Evolutionary conservation across 2,329 filamentous ascomycete species (phyloP), one percentile per base, ranked within the genome.

Genomic region (Fusarium austroafricanum): DNA sequence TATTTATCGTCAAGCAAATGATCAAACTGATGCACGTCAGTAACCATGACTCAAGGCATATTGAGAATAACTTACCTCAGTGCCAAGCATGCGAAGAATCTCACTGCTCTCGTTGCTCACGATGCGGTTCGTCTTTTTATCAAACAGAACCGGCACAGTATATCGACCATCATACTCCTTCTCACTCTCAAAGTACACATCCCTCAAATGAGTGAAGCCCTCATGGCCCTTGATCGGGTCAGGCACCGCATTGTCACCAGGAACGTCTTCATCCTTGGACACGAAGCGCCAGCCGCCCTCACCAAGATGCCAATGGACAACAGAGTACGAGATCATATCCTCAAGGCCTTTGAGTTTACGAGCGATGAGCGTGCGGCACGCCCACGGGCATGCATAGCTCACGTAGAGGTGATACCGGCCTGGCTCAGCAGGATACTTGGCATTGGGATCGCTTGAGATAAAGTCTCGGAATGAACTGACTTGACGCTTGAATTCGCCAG

Each of bases 371-470:
- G 93, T 91, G 42, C 96, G 90, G 75, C 93, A 93, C 7, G 95
- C 94, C 94, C 94, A 97, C 6, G 94, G 94, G 79, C 94, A 97
- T 9, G 94, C 94, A 80, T 97, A 97, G 74, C 91, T 95, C 71
- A 97, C 91, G 77, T 95, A 99, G 73, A 99, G 88, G 81, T 99
- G 96, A 79, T 99, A 99, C 56, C 96, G 87, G 53, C 87, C 93
- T 81, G 92, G 93, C 81, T 98, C 95, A 1, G 93, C 87, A 7
- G 93, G 92, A 72, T 94, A 97, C 78, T 90, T 81, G 7, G 92
- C 90, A 40, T 87, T 90, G 2, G 88, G 80, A 71, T 92, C 87
- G 66, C 85, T 87, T 31, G 91, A 93, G 78, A 97, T 92, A 79
- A 83, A 92, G 78, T 91, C 88, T 61, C 96, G 89, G 81, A 98